Evolutionary conservation across 2,329 filamentous ascomycete genomes (phyloP), one percentile per base, ranked within the genome.

Genomic region (Fusarium sp.): DNA sequence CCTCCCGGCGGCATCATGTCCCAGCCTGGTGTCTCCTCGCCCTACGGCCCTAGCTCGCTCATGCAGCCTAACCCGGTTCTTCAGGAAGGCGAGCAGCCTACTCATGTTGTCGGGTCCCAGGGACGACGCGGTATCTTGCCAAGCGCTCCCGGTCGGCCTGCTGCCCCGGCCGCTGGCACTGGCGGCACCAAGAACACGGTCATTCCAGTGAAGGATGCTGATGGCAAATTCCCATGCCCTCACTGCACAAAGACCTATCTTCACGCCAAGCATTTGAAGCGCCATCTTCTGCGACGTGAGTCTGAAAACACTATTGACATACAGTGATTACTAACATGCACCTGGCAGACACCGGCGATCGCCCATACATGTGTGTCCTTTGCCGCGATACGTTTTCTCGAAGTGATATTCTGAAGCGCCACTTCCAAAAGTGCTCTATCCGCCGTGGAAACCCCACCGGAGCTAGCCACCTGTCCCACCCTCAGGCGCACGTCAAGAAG

Each of bases 391-490:
- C 94, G 33, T 99, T 99, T 82, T 97, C 93, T 53, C 91, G 96
- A 79, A 97, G 93, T 85, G 96, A 99, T 79, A 98, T 99, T 72
- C 84, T 99, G 76, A 99, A 99, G 86, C 93, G 96, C 71, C 96
- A 99, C 83, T 99, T 98, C 83, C 94, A 97, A 81, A 99, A 99
- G 85, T 99, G 96, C 83, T 97, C 96, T 38, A 93, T 97, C 71
- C 90, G 96, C 76, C 91, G 96, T 78, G 96, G 96, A 63, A 98
- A 98, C 82, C 95, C 96, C 59, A 97, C 93, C 14, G 94, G 94
- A 74, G 93, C 93, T 69, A 97, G 92, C 77, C 96, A 99, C 83
- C 82, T 99, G 80, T 96, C 94, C 73, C 93, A 97, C 81, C 93
- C 93, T 34, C 92, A 95, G 81, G 91, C 92, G 70, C 93, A 96